Evolutionary conservation across 352 stramenopile genomes (phyloP).

Genomic region (Phytophthora sojae): DNA sequence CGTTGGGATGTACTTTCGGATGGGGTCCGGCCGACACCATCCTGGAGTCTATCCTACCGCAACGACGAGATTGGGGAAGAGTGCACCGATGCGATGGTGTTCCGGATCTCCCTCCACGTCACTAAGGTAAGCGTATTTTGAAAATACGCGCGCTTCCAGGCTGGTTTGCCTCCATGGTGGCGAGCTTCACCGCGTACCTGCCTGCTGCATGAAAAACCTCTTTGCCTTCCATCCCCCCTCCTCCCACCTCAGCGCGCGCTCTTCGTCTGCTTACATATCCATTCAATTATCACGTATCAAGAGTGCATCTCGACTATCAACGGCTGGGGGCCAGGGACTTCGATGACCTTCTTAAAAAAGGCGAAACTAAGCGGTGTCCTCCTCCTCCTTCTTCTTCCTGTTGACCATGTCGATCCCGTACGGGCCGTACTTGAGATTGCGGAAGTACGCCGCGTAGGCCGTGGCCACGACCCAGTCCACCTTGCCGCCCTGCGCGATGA

Average conservation of each 20-base stretch:
- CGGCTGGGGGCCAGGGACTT: background rate
- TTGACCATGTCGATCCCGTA: slow-evolving; percentile 8
- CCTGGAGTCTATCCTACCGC: slow-evolving; percentile 1
- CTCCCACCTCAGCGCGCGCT: background rate
- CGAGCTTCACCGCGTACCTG: background rate
- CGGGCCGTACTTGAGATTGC: slow-evolving; percentile 15
- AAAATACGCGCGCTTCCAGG: background rate
- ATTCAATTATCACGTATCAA: slow-evolving; percentile 9
- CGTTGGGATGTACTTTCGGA: slow-evolving; percentile 3
- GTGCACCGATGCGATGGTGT: background rate
- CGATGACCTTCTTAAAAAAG: background rate
- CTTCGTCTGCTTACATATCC: slow-evolving; percentile 3
- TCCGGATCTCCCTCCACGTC: background rate
- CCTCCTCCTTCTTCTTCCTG: background rate
- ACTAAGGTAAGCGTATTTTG: no score
- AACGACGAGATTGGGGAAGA: background rate
- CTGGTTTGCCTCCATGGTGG: background rate
- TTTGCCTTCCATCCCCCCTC: no score
- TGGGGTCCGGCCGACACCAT: slow-evolving; percentile 5
- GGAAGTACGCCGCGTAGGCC: slow-evolving; percentile 14
- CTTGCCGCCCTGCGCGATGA: slow-evolving; percentile 1
- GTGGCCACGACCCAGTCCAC: slow-evolving; percentile 11
- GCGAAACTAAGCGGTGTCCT: slow-evolving; percentile 1
- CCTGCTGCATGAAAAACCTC: background rate
- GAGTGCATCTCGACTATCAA: slow-evolving; percentile 9